A percentile compares a stretch with the other conserved stretches of the same genome.
These are phyloP conservation scores for Achaetomiella virescens DNA, from an alignment of 495 filamentous ascomycete species.

Conservation along the genomic window DNA sequence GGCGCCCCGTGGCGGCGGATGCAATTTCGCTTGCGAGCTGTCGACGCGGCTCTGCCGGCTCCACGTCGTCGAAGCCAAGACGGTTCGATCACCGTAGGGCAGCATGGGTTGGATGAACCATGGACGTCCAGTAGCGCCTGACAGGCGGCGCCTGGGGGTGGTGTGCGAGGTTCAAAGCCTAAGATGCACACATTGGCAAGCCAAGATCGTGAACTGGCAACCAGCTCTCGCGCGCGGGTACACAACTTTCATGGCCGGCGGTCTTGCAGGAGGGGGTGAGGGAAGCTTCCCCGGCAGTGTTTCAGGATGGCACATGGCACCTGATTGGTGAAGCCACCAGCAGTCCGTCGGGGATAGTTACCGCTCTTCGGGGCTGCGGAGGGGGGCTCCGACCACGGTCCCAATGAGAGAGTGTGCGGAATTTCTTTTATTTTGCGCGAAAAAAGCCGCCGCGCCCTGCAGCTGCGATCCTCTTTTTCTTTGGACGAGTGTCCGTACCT, in stretches of 20 bases:
- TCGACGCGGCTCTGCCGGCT: neutral
- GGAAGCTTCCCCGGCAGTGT: neutral
- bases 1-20: conserved; percentile 22
- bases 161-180: neutral
- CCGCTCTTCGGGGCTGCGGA: neutral
- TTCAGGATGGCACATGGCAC: conserved; percentile 6
- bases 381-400: neutral
- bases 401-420: neutral
- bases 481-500: conserved; percentile 7
- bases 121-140: too few species aligned
- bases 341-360: neutral
- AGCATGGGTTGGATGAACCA: neutral
- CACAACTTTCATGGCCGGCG: too few species aligned
- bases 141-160: neutral
- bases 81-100: neutral
- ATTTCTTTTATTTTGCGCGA: neutral
- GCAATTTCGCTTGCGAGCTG: conserved; percentile 31
- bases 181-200: too few species aligned
- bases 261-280: neutral
- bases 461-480: conserved; percentile 5
- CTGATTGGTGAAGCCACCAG: neutral
- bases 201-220: too few species aligned
- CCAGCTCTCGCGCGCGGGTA: too few species aligned
- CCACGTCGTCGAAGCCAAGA: conserved; percentile 1
- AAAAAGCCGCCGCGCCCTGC: conserved; percentile 14